A percentile compares a stretch with the other conserved stretches of the same genome.
Evolutionary conservation across 805 yeast genomes (phyloP).

Genomic region (Jamesozyma jinghongensis): DNA sequence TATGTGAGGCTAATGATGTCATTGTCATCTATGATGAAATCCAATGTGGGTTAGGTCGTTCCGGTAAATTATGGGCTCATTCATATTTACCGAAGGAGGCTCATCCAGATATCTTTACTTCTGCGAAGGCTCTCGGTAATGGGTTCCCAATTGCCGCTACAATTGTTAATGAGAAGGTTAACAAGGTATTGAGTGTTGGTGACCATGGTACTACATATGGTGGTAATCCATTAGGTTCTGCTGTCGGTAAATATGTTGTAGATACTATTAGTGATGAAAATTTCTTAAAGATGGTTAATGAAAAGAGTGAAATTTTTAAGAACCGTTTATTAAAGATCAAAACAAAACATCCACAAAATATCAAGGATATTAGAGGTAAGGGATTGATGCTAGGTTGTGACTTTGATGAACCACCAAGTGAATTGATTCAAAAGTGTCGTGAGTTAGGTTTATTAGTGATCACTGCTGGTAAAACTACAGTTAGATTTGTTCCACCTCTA

Average conservation of each 20-base stretch:
- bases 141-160: conserved; percentile 97
- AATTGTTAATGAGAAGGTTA: conserved; percentile 73
- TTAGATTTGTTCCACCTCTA: conserved; percentile 88
- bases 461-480: conserved; percentile 85
- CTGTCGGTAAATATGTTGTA: conserved; percentile 71
- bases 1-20: conserved; percentile 63
- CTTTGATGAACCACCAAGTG: conserved; percentile 53
- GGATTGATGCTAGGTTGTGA: conserved; percentile 85
- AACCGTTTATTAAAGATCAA: conserved; percentile 42
- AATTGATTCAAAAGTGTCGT: conserved; percentile 58
- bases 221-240: conserved; percentile 88
- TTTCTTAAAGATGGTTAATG: conserved; percentile 52
- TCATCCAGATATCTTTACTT: conserved; percentile 88
- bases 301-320: conserved; percentile 49
- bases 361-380: conserved; percentile 71
- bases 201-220: conserved; percentile 98
- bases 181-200: conserved; percentile 66
- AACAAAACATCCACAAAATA: conserved; percentile 48
- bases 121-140: conserved; percentile 94
- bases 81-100: conserved; percentile 62
- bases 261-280: conserved; percentile 51
- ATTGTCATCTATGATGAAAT: conserved; percentile 87
- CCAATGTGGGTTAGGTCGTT: conserved; percentile 92
- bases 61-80: conserved; percentile 94
- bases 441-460: conserved; percentile 76